Conservation (phyloP, 495 filamentous ascomycete species). For the Apodospora peruviana region DNA sequence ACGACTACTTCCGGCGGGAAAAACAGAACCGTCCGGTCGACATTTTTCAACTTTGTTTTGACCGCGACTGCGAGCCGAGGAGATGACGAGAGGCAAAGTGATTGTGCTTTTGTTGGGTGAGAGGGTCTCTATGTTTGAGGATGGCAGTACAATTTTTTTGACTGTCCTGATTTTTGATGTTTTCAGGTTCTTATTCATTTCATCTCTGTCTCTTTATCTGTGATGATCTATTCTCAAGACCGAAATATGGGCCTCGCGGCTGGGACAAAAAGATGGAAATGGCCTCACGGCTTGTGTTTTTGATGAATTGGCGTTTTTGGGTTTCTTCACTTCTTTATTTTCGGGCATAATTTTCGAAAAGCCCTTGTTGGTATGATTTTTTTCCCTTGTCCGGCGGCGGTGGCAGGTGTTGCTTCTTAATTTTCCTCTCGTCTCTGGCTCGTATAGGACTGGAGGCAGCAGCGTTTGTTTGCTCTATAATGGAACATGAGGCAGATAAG, state of each 20-base stretch:
- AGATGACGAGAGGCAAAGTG: not conserved
- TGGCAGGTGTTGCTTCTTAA: too few relatives aligned
- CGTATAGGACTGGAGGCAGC: too few relatives aligned
- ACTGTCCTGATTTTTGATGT: not conserved
- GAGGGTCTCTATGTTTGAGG: not conserved
- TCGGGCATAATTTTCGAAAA: too few relatives aligned
- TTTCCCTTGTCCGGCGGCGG: too few relatives aligned
- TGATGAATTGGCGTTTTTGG: conserved; percentile 17
- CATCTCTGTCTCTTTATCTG: not conserved
- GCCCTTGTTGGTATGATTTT: too few relatives aligned
- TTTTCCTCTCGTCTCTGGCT: too few relatives aligned
- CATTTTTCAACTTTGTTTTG: not conserved
- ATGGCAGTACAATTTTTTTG: too few relatives aligned
- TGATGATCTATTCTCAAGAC: conserved; percentile 17
- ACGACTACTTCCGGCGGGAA: too few relatives aligned
- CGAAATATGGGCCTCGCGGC: conserved; percentile 41
- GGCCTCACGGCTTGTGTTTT: conserved; percentile 41
- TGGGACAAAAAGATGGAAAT: conserved; percentile 33
- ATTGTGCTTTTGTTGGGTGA: not conserved
- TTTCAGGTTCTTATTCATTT: not conserved
- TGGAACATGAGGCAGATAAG: too few relatives aligned
- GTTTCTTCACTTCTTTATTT: conserved; percentile 1
- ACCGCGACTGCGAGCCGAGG: not conserved
- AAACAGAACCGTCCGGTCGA: too few relatives aligned
- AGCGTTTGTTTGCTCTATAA: too few relatives aligned